phyloP scores from a whole-genome alignment of 352 stramenopile genomes.

The Elongisporangium anandrum region DNA sequence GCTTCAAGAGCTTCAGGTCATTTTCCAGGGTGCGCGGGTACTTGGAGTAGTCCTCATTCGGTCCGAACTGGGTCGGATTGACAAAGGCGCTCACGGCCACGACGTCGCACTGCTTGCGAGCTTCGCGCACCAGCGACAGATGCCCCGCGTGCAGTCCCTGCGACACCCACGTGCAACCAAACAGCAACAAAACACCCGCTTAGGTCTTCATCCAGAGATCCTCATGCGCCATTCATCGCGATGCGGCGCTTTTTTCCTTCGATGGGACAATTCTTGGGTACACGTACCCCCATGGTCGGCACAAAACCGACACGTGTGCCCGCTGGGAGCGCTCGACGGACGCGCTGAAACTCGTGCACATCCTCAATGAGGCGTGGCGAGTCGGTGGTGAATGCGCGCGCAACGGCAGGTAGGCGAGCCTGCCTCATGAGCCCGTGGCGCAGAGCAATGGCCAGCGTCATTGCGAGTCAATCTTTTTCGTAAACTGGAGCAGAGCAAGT shows the following conservation, averaged over 20 bases:
- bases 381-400: too few relatives aligned
- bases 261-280: neutral
- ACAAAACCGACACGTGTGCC: conserved; percentile 93
- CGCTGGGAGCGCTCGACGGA: conserved; percentile 39
- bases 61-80: conserved; percentile 98
- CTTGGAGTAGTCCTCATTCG: conserved; percentile 97
- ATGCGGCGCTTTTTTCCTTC: too few relatives aligned
- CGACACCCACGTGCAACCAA: neutral
- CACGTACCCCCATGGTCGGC: conserved; percentile 96
- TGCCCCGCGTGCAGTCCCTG: conserved; percentile 96
- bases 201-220: too few relatives aligned
- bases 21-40: conserved; percentile 96
- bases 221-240: too few relatives aligned
- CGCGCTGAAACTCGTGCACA: conserved; percentile 13
- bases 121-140: conserved; percentile 86
- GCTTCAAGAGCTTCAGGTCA: conserved; percentile 85
- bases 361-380: too few relatives aligned
- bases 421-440: too few relatives aligned
- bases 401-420: too few relatives aligned
- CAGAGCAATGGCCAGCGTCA: too few relatives aligned
- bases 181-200: neutral
- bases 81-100: conserved; percentile 98
- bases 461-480: too few relatives aligned
- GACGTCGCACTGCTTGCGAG: conserved; percentile 90
- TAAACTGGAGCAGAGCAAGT: too few relatives aligned